Base-by-base conservation (phyloP, 805 yeast genomes). In the Tetrapisispora taiwanensis region DNA sequence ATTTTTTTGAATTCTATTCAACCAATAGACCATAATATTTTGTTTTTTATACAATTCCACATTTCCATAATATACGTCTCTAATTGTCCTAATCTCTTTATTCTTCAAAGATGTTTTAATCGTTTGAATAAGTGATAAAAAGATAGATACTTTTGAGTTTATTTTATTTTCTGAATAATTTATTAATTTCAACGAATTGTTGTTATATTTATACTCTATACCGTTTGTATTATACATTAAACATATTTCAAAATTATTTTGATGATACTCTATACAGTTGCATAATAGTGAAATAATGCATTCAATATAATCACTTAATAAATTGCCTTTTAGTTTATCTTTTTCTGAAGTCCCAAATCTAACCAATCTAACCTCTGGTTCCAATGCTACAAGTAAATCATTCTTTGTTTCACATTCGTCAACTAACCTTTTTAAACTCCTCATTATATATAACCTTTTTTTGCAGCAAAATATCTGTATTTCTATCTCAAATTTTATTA, bases 1-100 rank as follows among this genome's bases (percentile, higher is more conserved):
- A 12, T 73, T 62, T 1, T 49, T 47, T 4, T 69, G 58, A 2
- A 81, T 45, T 2, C 55, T 46, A 3, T 63, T 66, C 1, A 81
- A 47, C 34, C 72, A 58, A 0, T 49, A 43, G 36, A 73, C 72
- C 0, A 76, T 74, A 8, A 51, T 55, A 1, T 48, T 17, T 52
- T 82, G 88, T 12, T 60, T 54, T 5, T 49, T 45, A 54, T 74
- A 82, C 3, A 80, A 52, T 13, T 67, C 66, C 0, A 78, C 84
- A 54, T 82, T 82, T 30, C 71, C 69, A 54, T 83, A 83, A 57
- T 67, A 83, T 2, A 82, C 52, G 52, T 81, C 87, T 52, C 90
- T 65, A 4, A 56, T 49, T 3, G 66, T 61, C 27, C 57, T 52
- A 1, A 42, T 42, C 19, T 46, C 48, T 3, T 39, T 39, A 1